Conservation (phyloP, 331 rosid genomes). For the Malus hybrid region DNA sequence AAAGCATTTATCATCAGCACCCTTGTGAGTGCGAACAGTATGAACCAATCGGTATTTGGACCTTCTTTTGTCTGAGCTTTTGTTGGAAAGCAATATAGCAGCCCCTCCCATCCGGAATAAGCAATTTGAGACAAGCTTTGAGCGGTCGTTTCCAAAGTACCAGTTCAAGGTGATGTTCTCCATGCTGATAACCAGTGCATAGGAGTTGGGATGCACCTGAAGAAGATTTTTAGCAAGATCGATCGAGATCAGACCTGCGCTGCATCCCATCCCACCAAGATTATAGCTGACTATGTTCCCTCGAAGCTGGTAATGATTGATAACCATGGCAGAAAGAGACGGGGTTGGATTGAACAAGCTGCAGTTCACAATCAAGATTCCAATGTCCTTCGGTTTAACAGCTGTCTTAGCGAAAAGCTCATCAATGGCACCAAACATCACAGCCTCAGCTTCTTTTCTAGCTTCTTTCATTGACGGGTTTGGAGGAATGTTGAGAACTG, state of each 20-base stretch:
- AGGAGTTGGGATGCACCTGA: slow-evolving; percentile 81
- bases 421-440: slow-evolving; percentile 90
- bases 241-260: slow-evolving; percentile 85
- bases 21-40: slow-evolving; percentile 91
- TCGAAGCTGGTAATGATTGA: slow-evolving; percentile 83
- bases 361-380: slow-evolving; percentile 84
- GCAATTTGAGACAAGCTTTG: slow-evolving; percentile 89
- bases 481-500: slow-evolving; percentile 86
- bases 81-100: slow-evolving; percentile 75
- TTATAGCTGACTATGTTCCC: slow-evolving; percentile 77
- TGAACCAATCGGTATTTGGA: slow-evolving; percentile 68
- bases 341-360: slow-evolving; percentile 95
- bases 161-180: slow-evolving; percentile 94
- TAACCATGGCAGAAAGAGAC: slow-evolving; percentile 86
- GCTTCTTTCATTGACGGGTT: slow-evolving; percentile 93
- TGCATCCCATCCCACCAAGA: slow-evolving; percentile 96
- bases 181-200: slow-evolving; percentile 85
- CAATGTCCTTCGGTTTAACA: slow-evolving; percentile 81
- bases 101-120: slow-evolving; percentile 95
- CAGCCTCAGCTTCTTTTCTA: slow-evolving; percentile 80
- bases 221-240: slow-evolving; percentile 92
- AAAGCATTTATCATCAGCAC: slow-evolving; percentile 84
- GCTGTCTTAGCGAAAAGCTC: slow-evolving; percentile 66
- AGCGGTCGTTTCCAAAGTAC: slow-evolving; percentile 87
- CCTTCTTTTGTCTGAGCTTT: slow-evolving; percentile 64